Base-by-base conservation (phyloP, 139 green algal species). In the Limnomonas spitsbergensis region DNA sequence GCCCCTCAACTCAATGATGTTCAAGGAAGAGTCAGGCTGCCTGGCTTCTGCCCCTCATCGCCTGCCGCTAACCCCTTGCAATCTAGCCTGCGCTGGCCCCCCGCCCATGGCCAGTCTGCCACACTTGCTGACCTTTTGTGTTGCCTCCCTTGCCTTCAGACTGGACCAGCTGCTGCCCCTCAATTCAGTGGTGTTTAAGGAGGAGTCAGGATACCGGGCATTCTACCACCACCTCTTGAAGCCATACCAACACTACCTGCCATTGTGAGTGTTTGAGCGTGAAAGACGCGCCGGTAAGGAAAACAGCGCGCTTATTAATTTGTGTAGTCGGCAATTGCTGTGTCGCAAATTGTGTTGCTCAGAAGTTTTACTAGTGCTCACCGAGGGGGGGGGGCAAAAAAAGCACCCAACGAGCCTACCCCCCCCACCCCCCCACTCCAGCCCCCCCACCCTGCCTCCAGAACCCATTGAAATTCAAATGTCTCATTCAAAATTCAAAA, bases 161-260 rank as follows among this genome's bases (percentile, higher is more conserved):
- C 38, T 84, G 69, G 82, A 87, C n/a, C 54, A 78, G 53, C 38
- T 87, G 69, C 69, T 87, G 56, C 54, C 82, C 20, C 75, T 87
- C 32, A 77, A 77, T 67, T 78, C 54, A 1, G 40, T 87, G 36
- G 68, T 83, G 3, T 42, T 87, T 27, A 84, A 83, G 56, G 82
- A 87, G 69, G 82, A 82, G 42, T 67, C 27, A 1, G 82, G 82
- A 0, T 83, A 87, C 74, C 7, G 47, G 34, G 78, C 78, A 0
- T 87, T 73, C 78, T 87, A 82, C 75, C 82, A 87, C 69, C 82
- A 83, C 56, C 69, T 87, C 2, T 69, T 87, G 3, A 36, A 74
- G 53, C 78, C 82, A 1, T 42, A 75, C 37, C n/a, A 68, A 31
- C 82, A 86, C 82, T 86, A 80, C 78, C 1, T 83, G 2, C 82